Base-by-base conservation (phyloP, 345 rosid genomes). In the Atalantia buxifolia region DNA sequence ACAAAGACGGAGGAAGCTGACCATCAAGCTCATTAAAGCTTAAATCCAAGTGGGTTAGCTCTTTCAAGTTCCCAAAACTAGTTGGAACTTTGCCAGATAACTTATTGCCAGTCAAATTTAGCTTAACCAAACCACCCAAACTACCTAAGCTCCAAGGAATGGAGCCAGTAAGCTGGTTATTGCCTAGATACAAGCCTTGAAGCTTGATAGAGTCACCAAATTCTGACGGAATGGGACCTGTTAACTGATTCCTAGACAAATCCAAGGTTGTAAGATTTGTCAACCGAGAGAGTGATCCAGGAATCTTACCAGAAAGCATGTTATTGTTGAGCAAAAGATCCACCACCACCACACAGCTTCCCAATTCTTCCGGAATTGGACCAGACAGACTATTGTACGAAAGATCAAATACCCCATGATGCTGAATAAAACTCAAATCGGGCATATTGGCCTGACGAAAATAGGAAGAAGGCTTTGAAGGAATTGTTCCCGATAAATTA, bases 141-240 rank as follows among this genome's bases (percentile, higher is more conserved):
- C 53, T 66, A 9, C 98, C 93, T 53, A 53, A 53, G 57, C 57
- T 53, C 21, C 22, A 16, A 18, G 57, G 57, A 19, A 53, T 53
- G 57, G 57, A 53, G 21, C 57, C 57, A 16, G 57, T 53, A 18
- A 53, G 57, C 57, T 18, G 22, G 57, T 53, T 66, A 56, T 86
- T 87, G 33, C 89, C 97, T 84, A 94, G 76, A 84, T 88, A 89
- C 61, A 96, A 69, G 69, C 97, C 99, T 83, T 96, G 99, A 48
- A 96, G 89, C 88, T 85, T 92, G 59, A 67, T 83, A 70, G 88
- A 85, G 73, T 81, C 83, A 9, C 97, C 92, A 5, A 94, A 76
- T 72, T 87, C 89, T 2, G 78, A 70, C 1, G 98, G 97, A 69
- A 96, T 88, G n/a, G 86, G 75, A 42, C 98, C 97, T 0, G 85